Base-by-base conservation (phyloP, 192 early-diverging fungal genomes). In the Helicostylum pulchrum region DNA sequence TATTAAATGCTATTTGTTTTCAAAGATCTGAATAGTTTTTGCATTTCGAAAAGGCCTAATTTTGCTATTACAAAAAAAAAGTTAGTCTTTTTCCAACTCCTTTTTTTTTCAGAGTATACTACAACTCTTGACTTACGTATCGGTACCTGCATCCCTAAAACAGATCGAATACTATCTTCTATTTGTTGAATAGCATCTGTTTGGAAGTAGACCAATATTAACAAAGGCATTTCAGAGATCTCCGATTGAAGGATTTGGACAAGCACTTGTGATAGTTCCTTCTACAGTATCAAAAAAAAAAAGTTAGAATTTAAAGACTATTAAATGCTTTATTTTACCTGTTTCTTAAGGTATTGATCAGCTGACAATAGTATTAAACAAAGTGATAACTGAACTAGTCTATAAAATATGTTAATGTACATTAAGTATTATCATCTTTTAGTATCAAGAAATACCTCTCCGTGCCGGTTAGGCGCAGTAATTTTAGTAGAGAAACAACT, bases 11-110 rank as follows among this genome's bases (percentile, higher is more conserved):
- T 39, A 12, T 14, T 48, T 1, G 46, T 48, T 48, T 70, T 44
- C 9, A 70, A 19, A 15, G 65, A 47, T 10, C 61, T 55, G 21
- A 67, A 63, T 2, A 73, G 53, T n/a, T 68, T 73, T 36, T 73
- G 71, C 55, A 73, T 66, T 47, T 73, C 71, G 30, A 67, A 73
- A 26, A 73, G 34, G 11, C 65, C 65, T 26, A 73, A 44, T 60
- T 73, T 73, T n/a, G 65, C 71, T 73, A 58, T 43, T 19, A 12
- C 6, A 39, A 45, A 60, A 61, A 11, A 45, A 53, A 19, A 54
- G 31, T 11, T 17, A 51, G 14, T 23, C 19, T 15, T 46, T 2
- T 4, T 39, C 9, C 20, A 15, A n/a, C 45, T 50, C 21, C 10
- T 56, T 15, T 34, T 56, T 30, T 11, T 34, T 34, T 34, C 26